phyloP scores from a whole-genome alignment of 2,329 filamentous ascomycete species.

The Penicillium sclerotigenum region DNA sequence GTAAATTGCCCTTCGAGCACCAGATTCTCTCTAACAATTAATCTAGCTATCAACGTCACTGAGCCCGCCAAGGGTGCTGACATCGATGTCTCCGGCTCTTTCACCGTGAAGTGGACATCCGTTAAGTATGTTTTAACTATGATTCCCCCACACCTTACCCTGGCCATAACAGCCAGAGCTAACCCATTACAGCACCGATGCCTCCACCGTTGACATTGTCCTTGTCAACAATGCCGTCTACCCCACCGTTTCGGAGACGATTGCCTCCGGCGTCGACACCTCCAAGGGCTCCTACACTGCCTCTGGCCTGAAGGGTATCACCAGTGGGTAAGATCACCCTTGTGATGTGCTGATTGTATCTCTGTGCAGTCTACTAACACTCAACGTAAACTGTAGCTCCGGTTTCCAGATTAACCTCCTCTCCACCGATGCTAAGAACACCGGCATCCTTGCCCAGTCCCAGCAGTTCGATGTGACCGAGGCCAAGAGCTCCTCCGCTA shows the following conservation, averaged over 20 bases:
- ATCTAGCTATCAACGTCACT: constrained; percentile 35
- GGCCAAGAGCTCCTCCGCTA: constrained; percentile 15
- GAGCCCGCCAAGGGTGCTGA: constrained; percentile 31
- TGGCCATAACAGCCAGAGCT: neutral
- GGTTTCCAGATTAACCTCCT: constrained; percentile 44
- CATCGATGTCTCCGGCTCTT: constrained; percentile 33
- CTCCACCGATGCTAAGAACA: constrained; percentile 33
- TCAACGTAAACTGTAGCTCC: constrained; percentile 16
- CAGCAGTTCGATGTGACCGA: constrained; percentile 33
- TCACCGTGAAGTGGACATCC: constrained; percentile 41
- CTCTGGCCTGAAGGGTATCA: constrained; percentile 26
- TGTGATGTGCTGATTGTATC: too few species aligned
- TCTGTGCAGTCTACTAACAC: neutral
- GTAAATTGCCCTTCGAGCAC: neutral
- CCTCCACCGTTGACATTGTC: constrained; percentile 39
- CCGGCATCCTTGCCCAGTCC: constrained; percentile 44
- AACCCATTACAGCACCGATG: constrained; percentile 35
- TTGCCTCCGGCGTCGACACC: constrained; percentile 38
- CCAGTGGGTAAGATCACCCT: constrained; percentile 20
- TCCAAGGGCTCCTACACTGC: constrained; percentile 38
- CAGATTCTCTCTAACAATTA: neutral
- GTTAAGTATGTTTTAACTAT: constrained; percentile 30
- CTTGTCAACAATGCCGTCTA: constrained; percentile 41
- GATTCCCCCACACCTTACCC: neutral
- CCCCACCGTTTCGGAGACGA: constrained; percentile 31